Conservation (phyloP, 2,329 filamentous ascomycete species). For the Pleochaeta shiraiana region DNA sequence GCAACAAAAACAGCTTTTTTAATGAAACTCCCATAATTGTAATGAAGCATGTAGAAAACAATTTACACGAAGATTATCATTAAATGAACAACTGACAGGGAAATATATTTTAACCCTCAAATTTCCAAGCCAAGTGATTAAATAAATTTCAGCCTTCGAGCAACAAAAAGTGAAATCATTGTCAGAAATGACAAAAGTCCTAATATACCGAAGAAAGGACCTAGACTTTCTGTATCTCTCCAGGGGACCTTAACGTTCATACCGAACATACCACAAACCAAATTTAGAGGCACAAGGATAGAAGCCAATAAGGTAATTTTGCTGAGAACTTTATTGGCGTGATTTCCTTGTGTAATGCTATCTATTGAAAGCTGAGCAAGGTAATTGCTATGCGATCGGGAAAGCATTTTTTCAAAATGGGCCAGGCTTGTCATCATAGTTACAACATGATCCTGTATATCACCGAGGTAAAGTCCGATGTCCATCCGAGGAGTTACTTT, state of each 20-base stretch:
- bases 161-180: conserved; percentile 12
- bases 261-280: conserved; percentile 42
- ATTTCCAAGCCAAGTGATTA: conserved; percentile 6
- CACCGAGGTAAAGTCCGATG: conserved; percentile 86
- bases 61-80: too few relatives aligned
- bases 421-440: conserved; percentile 96
- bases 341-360: conserved; percentile 70
- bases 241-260: conserved; percentile 73
- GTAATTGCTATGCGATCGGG: conserved; percentile 86
- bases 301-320: conserved; percentile 92
- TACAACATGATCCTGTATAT: conserved; percentile 98
- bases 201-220: conserved; percentile 39
- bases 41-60: too few relatives aligned
- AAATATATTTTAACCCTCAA: not conserved
- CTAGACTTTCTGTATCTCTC: conserved; percentile 21
- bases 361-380: conserved; percentile 86
- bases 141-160: conserved; percentile 16
- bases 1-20: too few relatives aligned
- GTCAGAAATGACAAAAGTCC: conserved; percentile 31
- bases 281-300: conserved; percentile 74
- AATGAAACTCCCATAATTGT: too few relatives aligned
- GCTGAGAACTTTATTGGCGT: conserved; percentile 72
- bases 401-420: conserved; percentile 96
- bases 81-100: too few relatives aligned
- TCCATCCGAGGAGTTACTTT: conserved; percentile 88